Percentiles rank a stretch among this genome's conserved stretches.
phyloP scores from a whole-genome alignment of 1,139 yeast species.

The Magnusiomyces starmeri region DNA sequence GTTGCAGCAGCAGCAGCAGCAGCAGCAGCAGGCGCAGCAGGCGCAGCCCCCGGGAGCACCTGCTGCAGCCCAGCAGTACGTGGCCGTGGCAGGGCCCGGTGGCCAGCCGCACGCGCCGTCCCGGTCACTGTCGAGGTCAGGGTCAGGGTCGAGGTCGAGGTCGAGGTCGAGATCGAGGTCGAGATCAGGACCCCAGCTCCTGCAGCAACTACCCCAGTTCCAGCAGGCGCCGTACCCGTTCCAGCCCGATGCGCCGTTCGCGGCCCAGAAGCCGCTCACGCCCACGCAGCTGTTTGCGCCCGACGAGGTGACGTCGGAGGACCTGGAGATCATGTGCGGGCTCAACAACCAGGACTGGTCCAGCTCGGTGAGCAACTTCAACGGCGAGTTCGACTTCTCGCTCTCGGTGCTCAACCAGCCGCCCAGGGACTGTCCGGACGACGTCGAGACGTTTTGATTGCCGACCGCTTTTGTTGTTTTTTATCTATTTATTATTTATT shows the following conservation, averaged over 20 bases:
- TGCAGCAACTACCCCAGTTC: not conserved
- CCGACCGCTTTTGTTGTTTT: not conserved
- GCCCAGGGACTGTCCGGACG: conserved; percentile 16
- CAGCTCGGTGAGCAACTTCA: conserved; percentile 12
- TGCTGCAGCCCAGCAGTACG: no score
- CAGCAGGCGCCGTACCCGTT: not conserved
- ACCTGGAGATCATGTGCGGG: conserved; percentile 16
- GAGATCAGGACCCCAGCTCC: not conserved
- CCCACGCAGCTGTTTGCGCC: not conserved
- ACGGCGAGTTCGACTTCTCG: conserved; percentile 14
- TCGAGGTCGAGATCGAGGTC: no score
- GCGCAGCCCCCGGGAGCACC: not conserved
- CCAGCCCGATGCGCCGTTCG: not conserved
- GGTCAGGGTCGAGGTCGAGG: not conserved
- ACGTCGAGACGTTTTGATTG: conserved; percentile 4
- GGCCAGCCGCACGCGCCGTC: no score
- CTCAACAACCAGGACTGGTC: conserved; percentile 16
- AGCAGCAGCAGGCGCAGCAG: not conserved
- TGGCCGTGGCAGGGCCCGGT: no score
- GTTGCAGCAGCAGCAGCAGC: not conserved
- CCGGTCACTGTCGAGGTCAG: not conserved
- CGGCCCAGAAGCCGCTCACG: not conserved
- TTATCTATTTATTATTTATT: not conserved
- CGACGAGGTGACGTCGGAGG: conserved; percentile 11
- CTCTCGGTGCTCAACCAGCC: conserved; percentile 10